phyloP scores from a whole-genome alignment of 2,329 filamentous ascomycete genomes.

The Talaromyces sp. region DNA sequence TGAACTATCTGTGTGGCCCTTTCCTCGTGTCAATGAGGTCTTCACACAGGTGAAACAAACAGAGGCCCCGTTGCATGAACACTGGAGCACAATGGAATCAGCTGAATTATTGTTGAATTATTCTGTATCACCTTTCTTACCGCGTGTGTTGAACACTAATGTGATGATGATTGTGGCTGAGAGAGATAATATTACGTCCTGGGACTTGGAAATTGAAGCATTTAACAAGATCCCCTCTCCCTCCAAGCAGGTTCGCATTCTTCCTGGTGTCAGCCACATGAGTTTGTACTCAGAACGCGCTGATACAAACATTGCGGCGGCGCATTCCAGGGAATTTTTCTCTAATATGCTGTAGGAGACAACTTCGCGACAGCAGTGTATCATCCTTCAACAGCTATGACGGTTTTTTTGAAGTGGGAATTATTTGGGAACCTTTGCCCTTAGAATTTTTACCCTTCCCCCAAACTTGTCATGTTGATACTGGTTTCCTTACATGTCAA shows the following conservation, averaged over 20 bases:
- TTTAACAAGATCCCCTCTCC: not conserved
- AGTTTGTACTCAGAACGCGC: not conserved
- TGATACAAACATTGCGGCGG: not conserved
- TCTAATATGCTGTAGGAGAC: not conserved
- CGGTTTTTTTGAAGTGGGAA: not conserved
- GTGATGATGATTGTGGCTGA: not conserved
- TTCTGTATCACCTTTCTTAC: not conserved
- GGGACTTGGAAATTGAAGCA: not conserved
- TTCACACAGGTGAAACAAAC: not conserved
- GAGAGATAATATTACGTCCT: not conserved
- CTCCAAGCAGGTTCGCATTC: not conserved
- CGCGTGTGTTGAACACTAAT: not conserved
- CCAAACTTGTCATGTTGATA: not conserved
- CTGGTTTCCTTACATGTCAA: not conserved
- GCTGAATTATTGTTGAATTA: not conserved
- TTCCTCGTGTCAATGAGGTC: not conserved
- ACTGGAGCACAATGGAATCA: not conserved
- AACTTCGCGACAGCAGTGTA: not conserved
- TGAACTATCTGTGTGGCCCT: not conserved
- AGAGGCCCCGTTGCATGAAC: not conserved
- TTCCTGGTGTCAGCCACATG: not conserved
- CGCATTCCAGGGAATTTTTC: not conserved
- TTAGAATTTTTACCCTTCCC: not conserved
- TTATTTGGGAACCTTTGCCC: not conserved
- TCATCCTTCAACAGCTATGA: not conserved